Evolutionary conservation across 768 basidiomycete species (phyloP).

Genomic region (Udeniomyces megalosporus): DNA sequence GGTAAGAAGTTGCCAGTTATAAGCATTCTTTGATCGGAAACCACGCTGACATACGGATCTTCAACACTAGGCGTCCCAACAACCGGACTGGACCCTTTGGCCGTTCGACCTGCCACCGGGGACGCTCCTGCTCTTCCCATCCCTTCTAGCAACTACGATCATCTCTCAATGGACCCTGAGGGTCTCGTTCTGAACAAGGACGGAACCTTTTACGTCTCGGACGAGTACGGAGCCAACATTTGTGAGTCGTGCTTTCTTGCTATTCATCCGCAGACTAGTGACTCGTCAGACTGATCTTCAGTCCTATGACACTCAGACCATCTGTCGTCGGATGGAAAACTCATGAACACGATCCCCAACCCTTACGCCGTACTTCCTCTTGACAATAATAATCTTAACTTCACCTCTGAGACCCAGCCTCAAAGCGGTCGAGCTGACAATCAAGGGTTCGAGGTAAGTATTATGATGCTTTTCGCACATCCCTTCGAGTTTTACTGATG

Average conservation of each 20-base stretch:
- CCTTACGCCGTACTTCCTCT: constrained; percentile 42
- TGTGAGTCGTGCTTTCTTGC: background rate
- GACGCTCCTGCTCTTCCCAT: constrained; percentile 36
- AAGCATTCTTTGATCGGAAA: background rate
- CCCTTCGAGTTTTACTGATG: too few relatives aligned
- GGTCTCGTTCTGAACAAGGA: constrained; percentile 44
- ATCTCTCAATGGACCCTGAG: constrained; percentile 43
- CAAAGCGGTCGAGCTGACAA: constrained; percentile 42
- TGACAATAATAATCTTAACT: constrained; percentile 36
- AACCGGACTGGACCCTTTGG: constrained; percentile 42
- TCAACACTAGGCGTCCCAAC: constrained; percentile 29
- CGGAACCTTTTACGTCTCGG: constrained; percentile 49
- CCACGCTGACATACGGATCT: background rate
- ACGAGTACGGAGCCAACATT: constrained; percentile 41
- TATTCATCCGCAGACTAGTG: too few relatives aligned
- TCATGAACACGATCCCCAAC: constrained; percentile 45
- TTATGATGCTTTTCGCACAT: too few relatives aligned
- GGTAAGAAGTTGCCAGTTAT: background rate
- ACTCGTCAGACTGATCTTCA: too few relatives aligned
- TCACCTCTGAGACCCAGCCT: constrained; percentile 37
- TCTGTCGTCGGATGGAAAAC: constrained; percentile 35
- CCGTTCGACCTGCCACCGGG: constrained; percentile 32
- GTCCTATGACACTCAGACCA: constrained; percentile 50
- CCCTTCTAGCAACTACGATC: constrained; percentile 33
- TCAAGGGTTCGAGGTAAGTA: constrained; percentile 39